Conservation (phyloP, 768 basidiomycete species). For the Rhizopogon sp. region DNA sequence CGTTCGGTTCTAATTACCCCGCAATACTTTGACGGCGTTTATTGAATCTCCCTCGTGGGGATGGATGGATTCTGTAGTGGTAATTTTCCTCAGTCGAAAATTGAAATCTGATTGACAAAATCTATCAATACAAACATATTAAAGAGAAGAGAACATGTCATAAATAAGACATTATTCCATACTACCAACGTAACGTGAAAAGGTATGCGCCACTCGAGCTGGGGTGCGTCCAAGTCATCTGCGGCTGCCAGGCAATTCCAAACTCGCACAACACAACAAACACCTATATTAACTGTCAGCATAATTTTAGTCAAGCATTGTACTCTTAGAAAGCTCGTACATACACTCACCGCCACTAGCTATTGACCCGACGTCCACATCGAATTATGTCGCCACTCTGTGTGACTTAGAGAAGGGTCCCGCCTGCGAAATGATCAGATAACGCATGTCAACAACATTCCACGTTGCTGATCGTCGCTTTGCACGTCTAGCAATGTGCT, state of each 20-base stretch:
- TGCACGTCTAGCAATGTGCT: neutral
- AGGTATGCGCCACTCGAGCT: neutral
- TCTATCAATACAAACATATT: neutral
- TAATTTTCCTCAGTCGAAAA: neutral
- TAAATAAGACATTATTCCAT: neutral
- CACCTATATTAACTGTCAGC: too few species aligned
- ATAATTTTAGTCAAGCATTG: neutral
- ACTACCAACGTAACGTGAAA: neutral
- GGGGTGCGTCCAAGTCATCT: neutral
- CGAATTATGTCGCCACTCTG: conserved; percentile 54
- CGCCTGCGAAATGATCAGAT: neutral
- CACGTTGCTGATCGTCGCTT: neutral
- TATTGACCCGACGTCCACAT: conserved; percentile 9
- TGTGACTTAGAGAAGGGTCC: neutral
- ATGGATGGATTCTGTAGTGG: too few species aligned
- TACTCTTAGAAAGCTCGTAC: neutral
- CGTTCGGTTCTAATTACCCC: too few species aligned
- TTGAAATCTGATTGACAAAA: neutral
- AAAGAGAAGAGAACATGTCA: neutral
- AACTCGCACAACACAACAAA: too few species aligned
- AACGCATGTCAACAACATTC: neutral
- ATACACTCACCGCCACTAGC: neutral
- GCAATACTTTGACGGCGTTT: too few species aligned
- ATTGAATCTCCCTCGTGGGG: neutral
- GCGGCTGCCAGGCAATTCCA: neutral